Base-by-base conservation (phyloP, 1,284 basidiomycete species). In the Rhodotorula mucilaginosa region DNA sequence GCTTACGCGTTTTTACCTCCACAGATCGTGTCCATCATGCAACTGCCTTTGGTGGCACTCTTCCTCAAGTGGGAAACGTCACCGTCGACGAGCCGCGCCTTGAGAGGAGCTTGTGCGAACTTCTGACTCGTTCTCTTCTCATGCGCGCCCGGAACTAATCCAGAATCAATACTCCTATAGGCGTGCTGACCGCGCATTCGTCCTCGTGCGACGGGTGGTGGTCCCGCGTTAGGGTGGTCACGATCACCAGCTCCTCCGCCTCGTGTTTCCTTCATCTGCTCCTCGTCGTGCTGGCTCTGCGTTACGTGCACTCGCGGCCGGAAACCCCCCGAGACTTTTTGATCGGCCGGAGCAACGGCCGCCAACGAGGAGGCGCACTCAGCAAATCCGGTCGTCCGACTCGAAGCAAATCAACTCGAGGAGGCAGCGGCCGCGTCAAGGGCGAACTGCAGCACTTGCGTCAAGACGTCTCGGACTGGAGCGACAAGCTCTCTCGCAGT, bases 11-110 rank as follows among this genome's bases (percentile, higher is more conserved):
- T 61, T 15, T 8, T 39, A 1, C 15, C 29, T 1, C 4, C 5
- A 19, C 47, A 65, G 68, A 61, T 73, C 62, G 26, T 69, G 7
- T 34, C 68, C 3, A 52, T 67, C 31, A 61, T 73, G 64, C 68
- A 73, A 31, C 44, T 69, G n/a, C 71, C 71, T 7, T 19, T 70
- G 26, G 62, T 68, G 2, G 26, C 46, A 4, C 58, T 63, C 15
- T 73, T 48, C 59, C 46, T 69, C 54, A 61, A 68, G 51, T 65
- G 61, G 63, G 68, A 73, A n/a, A n/a, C 67, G 10, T 54, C 48
- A 16, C 58, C 54, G 3, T 39, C 26, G 7, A 57, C 62, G 15
- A 60, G 56, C 34, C n/a, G 58, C 7, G 65, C 52, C 56, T 31
- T 69, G n/a, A n/a, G 59, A 29, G 39, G 46, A 15, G 70, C 60